Evolutionary conservation across 202 grass and related monocot genomes (phyloP), one percentile per base, ranked within the genome.

Genomic region (Alloteropsis angusta): DNA sequence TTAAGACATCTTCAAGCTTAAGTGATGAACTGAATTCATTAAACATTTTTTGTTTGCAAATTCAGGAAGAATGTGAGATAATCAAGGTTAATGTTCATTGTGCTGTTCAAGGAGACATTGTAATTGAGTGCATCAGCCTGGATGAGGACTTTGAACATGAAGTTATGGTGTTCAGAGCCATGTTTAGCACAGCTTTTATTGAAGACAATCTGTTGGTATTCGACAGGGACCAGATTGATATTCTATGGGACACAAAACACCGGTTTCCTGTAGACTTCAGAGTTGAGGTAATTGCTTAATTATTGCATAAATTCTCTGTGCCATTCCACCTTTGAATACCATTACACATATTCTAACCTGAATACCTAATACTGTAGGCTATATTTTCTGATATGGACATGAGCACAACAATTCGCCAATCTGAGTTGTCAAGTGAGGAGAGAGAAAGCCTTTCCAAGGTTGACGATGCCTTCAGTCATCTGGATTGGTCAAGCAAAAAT

Each of bases 141-240:
- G 85, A 87, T 3, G 88, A 91, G 47, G 73, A 91, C 54, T 82
- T 74, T 7, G 74, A 87, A 73, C 81, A 84, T 81, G 85, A 91
- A 81, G 77, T 81, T 41, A 87, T 87, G 84, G 45, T 91, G 62
- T 91, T 91, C 46, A 77, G 84, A 73, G 38, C 80, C 22, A 91
- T 91, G 81, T 91, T 91, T 87, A 91, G 70, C 81, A 87, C 85
- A 1, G 41, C 88, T 72, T 91, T 85, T 69, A 45, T 91, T 41
- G 77, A 85, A 64, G 77, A 84, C 36, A 87, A 82, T 44, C 17
- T 87, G 18, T 48, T 91, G 75, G 44, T 85, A 71, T 53, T 91
- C 17, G 72, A 82, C 68, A 75, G 81, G 72, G 37, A 85, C 73
- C 72, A 91, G 54, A 85, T 91, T 78, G 88, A 91, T 52, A 87